phyloP scores from a whole-genome alignment of 768 basidiomycete species.

The Hygrocybe punicea region DNA sequence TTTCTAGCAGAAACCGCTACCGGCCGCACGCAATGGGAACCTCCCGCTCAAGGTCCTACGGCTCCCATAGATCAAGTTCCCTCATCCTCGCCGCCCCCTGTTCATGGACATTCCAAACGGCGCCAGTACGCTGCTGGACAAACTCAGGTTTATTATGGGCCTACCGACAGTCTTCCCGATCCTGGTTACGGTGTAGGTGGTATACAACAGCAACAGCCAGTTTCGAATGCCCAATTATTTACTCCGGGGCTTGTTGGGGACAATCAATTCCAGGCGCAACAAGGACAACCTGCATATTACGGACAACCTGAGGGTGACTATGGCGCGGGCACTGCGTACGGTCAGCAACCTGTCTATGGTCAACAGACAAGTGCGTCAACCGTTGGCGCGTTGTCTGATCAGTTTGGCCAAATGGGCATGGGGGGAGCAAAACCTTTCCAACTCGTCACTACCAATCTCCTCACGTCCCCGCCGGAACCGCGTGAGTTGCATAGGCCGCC shows the following conservation, averaged over 20 bases:
- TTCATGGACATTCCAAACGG: conserved; percentile 56
- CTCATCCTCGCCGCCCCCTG: conserved; percentile 44
- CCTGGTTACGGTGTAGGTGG: conserved; percentile 42
- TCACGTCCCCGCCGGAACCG: conserved; percentile 91
- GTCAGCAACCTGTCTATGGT: conserved; percentile 20
- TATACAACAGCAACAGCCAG: conserved; percentile 40
- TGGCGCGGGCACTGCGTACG: conserved; percentile 35
- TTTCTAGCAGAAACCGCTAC: conserved; percentile 67
- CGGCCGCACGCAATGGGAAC: conserved; percentile 87
- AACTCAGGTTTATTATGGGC: conserved; percentile 81
- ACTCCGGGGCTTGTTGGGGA: conserved; percentile 79
- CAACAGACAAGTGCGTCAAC: conserved; percentile 40
- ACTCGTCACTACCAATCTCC: conserved; percentile 84
- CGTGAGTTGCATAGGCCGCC: conserved; percentile 75
- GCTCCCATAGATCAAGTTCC: conserved; percentile 39
- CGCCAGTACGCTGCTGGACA: conserved; percentile 94
- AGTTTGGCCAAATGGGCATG: conserved; percentile 88
- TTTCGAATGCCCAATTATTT: conserved; percentile 60
- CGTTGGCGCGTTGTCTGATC: conserved; percentile 68
- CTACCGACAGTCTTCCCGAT: conserved; percentile 42
- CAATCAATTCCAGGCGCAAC: conserved; percentile 63
- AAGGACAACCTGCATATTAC: conserved; percentile 42
- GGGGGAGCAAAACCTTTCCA: conserved; percentile 72
- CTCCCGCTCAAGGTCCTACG: conserved; percentile 46
- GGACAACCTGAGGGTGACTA: conserved; percentile 38